Percentiles rank a stretch among this genome's conserved stretches.
phyloP scores from a whole-genome alignment of 2,329 filamentous ascomycete genomes.

The Kalmusia sp. region DNA sequence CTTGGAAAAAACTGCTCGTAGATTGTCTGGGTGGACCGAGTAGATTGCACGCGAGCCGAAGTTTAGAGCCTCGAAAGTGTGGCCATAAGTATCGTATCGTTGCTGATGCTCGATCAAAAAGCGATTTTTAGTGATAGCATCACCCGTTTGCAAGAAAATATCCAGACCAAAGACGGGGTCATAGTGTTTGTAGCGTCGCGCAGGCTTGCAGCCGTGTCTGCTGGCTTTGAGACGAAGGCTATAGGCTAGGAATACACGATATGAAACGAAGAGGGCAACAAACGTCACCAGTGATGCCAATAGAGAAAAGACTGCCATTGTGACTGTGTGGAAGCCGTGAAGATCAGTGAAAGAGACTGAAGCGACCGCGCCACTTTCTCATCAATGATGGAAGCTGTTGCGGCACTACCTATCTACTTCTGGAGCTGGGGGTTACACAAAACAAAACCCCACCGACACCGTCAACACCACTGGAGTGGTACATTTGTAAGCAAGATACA shows the following conservation, averaged over 20 bases:
- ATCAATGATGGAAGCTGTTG: too few species aligned
- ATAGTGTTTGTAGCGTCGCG: constrained; percentile 15
- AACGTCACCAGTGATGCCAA: background rate
- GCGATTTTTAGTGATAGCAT: constrained; percentile 14
- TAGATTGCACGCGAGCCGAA: constrained; percentile 12
- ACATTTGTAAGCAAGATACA: too few species aligned
- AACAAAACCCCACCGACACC: too few species aligned
- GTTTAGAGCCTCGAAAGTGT: constrained; percentile 12
- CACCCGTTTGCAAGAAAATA: constrained; percentile 11
- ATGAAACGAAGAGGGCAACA: constrained; percentile 7
- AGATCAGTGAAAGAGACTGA: background rate
- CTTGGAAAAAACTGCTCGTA: constrained; percentile 4
- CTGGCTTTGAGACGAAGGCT: constrained; percentile 8
- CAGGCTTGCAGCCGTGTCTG: constrained; percentile 10
- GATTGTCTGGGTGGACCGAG: constrained; percentile 10
- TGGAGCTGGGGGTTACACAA: too few species aligned
- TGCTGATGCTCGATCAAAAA: constrained; percentile 10
- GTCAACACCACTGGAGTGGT: too few species aligned
- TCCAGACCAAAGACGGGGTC: constrained; percentile 19
- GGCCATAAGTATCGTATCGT: constrained; percentile 15
- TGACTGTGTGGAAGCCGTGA: background rate
- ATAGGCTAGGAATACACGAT: constrained; percentile 8
- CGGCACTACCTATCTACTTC: too few species aligned
- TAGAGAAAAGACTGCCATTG: background rate
- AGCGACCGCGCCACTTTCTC: too few species aligned